Percentiles rank a stretch among this genome's conserved stretches.
These are phyloP conservation scores for Metschnikowia anglica DNA, from an alignment of 805 yeast species.

Conservation along the genomic window DNA sequence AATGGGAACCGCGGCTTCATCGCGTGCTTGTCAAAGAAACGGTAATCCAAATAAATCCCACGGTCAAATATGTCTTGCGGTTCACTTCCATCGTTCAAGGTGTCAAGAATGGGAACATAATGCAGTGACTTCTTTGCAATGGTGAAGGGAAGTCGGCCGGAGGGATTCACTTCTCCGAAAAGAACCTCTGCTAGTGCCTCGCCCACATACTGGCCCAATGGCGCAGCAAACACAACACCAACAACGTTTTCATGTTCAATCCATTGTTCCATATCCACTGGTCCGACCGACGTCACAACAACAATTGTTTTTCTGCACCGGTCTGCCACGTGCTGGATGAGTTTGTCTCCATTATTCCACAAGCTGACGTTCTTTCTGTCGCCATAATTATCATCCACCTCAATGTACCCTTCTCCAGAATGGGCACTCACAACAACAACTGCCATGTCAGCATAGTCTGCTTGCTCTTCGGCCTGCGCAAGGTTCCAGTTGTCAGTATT, in stretches of 20 bases:
- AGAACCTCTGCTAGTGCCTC: slow-evolving; percentile 56
- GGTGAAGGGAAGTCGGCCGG: slow-evolving; percentile 64
- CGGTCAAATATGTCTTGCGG: slow-evolving; percentile 49
- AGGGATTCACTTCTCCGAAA: slow-evolving; percentile 62
- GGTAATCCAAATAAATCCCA: slow-evolving; percentile 54
- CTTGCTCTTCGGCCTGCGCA: slow-evolving; percentile 42
- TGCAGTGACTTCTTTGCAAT: slow-evolving; percentile 51
- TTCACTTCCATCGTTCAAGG: slow-evolving; percentile 24
- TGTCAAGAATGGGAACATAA: slow-evolving; percentile 47
- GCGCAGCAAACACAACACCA: slow-evolving; percentile 55
- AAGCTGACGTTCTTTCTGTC: slow-evolving; percentile 53
- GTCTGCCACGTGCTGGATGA: slow-evolving; percentile 49
- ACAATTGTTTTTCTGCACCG: slow-evolving; percentile 56
- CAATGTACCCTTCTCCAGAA: slow-evolving; percentile 60
- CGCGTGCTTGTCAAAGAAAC: slow-evolving; percentile 55
- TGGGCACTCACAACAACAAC: slow-evolving; percentile 53
- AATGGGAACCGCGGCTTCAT: slow-evolving; percentile 60
- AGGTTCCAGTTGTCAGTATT: slow-evolving; percentile 47
- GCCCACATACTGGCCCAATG: slow-evolving; percentile 58
- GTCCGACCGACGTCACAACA: slow-evolving; percentile 60
- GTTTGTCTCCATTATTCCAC: slow-evolving; percentile 59
- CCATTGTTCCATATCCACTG: slow-evolving; percentile 57
- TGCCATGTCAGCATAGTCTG: slow-evolving; percentile 52
- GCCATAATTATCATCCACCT: slow-evolving; percentile 58
- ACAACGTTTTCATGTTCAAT: slow-evolving; percentile 58